Base-by-base conservation (phyloP, 1,139 yeast species). In the Hyphopichia wangnamkhiaoensis region DNA sequence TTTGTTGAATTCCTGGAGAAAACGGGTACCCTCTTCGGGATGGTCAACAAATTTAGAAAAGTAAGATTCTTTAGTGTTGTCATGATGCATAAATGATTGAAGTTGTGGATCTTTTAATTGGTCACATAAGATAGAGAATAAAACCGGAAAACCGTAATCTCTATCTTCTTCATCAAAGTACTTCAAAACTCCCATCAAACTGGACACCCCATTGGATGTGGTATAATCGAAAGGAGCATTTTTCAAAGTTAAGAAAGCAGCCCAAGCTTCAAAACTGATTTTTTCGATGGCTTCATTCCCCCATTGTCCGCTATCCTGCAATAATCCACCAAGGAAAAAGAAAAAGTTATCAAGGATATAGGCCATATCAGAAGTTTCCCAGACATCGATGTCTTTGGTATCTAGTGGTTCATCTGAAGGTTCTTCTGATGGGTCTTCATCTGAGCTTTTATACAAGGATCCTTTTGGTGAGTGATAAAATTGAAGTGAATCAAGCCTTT, bases 141-240 rank as follows among this genome's bases (percentile, higher is more conserved):
- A 42, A 13, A 44, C 42, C 0, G 68, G 64, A 15, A 76, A 66
- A 1, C 80, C 84, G 51, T 76, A 78, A 3, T 71, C 73, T 28
- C 76, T 68, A 34, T 72, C 68, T 37, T 78, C 78, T 38, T 78
- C 82, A 48, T 82, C 87, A 47, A 82, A 72, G 37, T 70, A 70
- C 46, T 68, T 68, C 37, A 84, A 63, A 2, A 81, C 74, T 20
- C 80, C 82, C 37, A 79, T 66, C 26, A 79, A 59, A 18, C 80
- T 76, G 26, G 72, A 65, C 44, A 79, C 61, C 1, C 83, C 79
- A 45, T 74, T 76, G 2, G 88, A 79, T 32, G 70, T 62, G 3
- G 75, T 68, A 48, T 74, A 80, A 50, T 84, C 90, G 55, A 69
- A 82, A 0, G 93, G 84, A 1, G 79, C 75, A 41, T 77, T 73